A percentile compares a stretch with the other conserved stretches of the same genome.
Conservation (phyloP, 306 rosid species). For the Inga oerstediana region DNA sequence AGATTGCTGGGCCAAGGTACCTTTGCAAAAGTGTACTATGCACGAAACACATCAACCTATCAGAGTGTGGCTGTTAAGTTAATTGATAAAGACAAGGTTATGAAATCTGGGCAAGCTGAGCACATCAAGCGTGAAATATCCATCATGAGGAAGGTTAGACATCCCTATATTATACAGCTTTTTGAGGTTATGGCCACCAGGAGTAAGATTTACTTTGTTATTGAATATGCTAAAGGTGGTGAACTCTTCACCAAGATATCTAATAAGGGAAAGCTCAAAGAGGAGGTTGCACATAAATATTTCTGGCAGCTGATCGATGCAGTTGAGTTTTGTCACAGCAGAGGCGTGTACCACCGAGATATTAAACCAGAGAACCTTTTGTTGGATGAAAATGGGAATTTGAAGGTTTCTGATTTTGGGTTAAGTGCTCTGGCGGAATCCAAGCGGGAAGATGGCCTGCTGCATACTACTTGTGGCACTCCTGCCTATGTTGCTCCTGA, state of each 20-base stretch:
- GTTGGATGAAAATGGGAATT: constrained; percentile 74
- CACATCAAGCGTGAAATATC: constrained; percentile 78
- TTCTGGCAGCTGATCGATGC: constrained; percentile 78
- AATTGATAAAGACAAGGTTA: constrained; percentile 71
- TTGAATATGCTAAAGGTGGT: constrained; percentile 91
- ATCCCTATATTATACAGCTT: constrained; percentile 76
- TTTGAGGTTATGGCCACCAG: constrained; percentile 92
- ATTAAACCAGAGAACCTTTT: constrained; percentile 90
- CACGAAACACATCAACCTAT: constrained; percentile 57
- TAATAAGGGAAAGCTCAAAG: constrained; percentile 72
- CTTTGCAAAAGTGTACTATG: constrained; percentile 88
- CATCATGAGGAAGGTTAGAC: constrained; percentile 74
- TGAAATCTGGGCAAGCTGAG: constrained; percentile 58
- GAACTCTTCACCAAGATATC: constrained; percentile 84
- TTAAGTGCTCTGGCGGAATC: constrained; percentile 76
- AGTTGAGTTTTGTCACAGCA: constrained; percentile 84
- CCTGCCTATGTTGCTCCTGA: constrained; percentile 98
- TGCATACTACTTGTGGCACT: constrained; percentile 91
- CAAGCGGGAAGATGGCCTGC: constrained; percentile 62
- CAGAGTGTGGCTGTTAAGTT: constrained; percentile 85
- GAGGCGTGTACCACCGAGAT: constrained; percentile 92
- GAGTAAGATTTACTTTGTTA: constrained; percentile 80
- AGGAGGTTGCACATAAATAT: constrained; percentile 69
- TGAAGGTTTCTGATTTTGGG: constrained; percentile 92
- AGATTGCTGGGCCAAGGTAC: constrained; percentile 83